Evolutionary conservation across 2,329 filamentous ascomycete genomes (phyloP).

Genomic region (Trichothecium sympodiale): DNA sequence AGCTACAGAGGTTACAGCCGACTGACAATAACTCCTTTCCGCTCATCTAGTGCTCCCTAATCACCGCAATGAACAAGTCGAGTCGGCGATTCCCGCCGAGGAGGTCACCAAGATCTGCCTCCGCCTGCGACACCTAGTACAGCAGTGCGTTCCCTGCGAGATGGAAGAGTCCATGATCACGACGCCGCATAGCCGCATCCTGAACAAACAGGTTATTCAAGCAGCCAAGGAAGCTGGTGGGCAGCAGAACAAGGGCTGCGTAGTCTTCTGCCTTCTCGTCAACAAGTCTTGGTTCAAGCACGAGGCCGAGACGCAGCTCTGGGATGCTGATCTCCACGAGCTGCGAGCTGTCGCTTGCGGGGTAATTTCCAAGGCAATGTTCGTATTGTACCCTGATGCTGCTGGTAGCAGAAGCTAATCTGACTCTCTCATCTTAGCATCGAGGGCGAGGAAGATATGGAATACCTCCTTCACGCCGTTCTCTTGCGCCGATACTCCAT

Average conservation of each 20-base stretch:
- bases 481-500: conserved; percentile 85
- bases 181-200: conserved; percentile 70
- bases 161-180: conserved; percentile 67
- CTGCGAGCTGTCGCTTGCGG: conserved; percentile 76
- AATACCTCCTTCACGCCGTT: conserved; percentile 69
- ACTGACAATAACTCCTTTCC: not conserved
- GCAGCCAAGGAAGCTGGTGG: conserved; percentile 78
- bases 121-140: conserved; percentile 81
- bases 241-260: conserved; percentile 61
- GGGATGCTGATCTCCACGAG: conserved; percentile 79
- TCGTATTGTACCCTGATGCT: conserved; percentile 11
- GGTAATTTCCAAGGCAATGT: conserved; percentile 75
- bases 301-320: conserved; percentile 72
- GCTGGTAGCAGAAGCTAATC: too few species aligned
- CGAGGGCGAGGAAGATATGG: conserved; percentile 68
- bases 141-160: conserved; percentile 83
- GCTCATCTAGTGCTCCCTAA: conserved; percentile 49
- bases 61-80: conserved; percentile 43
- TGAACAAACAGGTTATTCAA: conserved; percentile 67
- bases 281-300: conserved; percentile 63
- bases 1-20: not conserved
- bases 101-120: conserved; percentile 86
- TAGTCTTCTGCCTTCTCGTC: conserved; percentile 74
- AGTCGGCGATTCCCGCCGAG: conserved; percentile 59
- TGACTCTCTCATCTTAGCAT: conserved; percentile 42